These are phyloP conservation scores for Lactarius vividus DNA, from an alignment of 768 basidiomycete genomes.

Conservation along the genomic window DNA sequence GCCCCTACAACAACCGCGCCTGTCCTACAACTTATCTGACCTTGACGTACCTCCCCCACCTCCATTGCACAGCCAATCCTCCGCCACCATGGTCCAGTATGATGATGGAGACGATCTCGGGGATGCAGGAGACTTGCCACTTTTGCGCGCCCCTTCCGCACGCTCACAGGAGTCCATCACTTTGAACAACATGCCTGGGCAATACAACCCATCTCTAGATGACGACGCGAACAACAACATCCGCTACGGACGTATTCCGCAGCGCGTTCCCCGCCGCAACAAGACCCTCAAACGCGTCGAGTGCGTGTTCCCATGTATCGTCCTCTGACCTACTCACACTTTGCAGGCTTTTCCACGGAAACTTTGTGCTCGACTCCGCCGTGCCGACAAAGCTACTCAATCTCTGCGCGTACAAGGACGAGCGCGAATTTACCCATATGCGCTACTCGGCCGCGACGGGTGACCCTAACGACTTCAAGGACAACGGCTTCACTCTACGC, in stretches of 20 bases:
- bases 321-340: neutral
- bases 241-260: constrained; percentile 87
- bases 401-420: constrained; percentile 71
- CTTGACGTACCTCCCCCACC: constrained; percentile 29
- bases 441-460: constrained; percentile 94
- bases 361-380: constrained; percentile 86
- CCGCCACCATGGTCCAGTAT: constrained; percentile 29
- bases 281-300: constrained; percentile 94
- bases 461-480: constrained; percentile 90
- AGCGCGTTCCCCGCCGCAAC: constrained; percentile 82
- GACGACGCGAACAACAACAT: constrained; percentile 53
- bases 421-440: constrained; percentile 94
- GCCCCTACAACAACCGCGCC: neutral
- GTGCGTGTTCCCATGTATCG: constrained; percentile 41
- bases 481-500: constrained; percentile 79
- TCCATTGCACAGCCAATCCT: constrained; percentile 16
- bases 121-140: constrained; percentile 66
- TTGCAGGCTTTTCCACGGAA: constrained; percentile 79
- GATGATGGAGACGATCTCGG: constrained; percentile 35
- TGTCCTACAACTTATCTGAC: constrained; percentile 21
- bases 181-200: constrained; percentile 45
- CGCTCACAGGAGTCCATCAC: constrained; percentile 23
- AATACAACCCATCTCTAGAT: constrained; percentile 39
- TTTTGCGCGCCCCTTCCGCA: constrained; percentile 39
- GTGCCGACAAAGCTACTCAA: constrained; percentile 91